These are phyloP conservation scores for Ceriops decandra DNA, from an alignment of 345 rosid species.

Conservation along the genomic window DNA sequence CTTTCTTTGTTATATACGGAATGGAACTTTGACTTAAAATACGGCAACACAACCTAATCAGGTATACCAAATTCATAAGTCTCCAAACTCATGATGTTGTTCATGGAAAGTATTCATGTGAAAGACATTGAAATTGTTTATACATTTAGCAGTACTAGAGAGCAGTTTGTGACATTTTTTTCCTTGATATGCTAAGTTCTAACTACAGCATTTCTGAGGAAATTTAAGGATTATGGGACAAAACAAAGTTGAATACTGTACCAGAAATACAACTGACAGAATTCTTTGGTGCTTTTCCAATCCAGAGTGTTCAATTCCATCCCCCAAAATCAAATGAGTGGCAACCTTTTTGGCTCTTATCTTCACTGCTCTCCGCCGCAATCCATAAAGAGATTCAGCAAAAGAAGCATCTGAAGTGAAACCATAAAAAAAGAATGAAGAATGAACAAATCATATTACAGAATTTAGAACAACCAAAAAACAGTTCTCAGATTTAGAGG, in stretches of 20 bases:
- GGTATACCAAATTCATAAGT: conserved; percentile 17
- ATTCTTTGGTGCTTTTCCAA: conserved; percentile 74
- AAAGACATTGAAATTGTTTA: not conserved
- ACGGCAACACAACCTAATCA: conserved; percentile 85
- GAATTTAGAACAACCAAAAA: not conserved
- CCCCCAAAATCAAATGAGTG: conserved; percentile 32
- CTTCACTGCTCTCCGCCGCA: conserved; percentile 78
- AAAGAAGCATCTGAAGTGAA: conserved; percentile 83
- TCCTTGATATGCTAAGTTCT: too few relatives aligned
- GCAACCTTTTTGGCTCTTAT: conserved; percentile 49
- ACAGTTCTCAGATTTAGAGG: not conserved
- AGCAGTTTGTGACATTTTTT: not conserved
- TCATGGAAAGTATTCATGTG: not conserved
- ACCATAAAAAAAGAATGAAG: conserved; percentile 8
- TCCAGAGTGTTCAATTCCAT: conserved; percentile 60
- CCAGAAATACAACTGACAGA: conserved; percentile 93
- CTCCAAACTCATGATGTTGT: not conserved
- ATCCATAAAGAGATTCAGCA: conserved; percentile 90
- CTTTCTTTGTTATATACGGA: conserved; percentile 86
- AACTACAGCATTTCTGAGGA: too few relatives aligned
- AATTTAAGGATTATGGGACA: not conserved
- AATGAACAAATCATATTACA: too few relatives aligned
- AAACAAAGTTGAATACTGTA: conserved; percentile 30
- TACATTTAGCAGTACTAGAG: not conserved
- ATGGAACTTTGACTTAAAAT: conserved; percentile 83